phyloP scores from a whole-genome alignment of 2,329 filamentous ascomycete genomes.

The Exophiala bonariae region DNA sequence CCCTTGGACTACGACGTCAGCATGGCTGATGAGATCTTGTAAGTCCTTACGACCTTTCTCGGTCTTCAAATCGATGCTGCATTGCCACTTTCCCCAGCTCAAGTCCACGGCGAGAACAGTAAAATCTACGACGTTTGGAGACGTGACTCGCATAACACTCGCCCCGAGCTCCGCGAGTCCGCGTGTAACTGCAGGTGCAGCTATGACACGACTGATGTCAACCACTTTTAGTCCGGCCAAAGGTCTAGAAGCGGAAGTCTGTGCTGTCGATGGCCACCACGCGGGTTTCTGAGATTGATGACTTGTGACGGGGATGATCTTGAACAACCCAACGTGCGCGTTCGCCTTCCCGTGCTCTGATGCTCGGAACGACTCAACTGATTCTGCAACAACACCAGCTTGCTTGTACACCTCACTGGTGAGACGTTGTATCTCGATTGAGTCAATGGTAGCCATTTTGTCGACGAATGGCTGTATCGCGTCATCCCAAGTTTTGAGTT shows the following conservation, averaged over 20 bases:
- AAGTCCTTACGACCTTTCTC: constrained; percentile 42
- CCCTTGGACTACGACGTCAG: constrained; percentile 57
- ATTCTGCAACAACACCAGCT: constrained; percentile 42
- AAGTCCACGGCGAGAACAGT: constrained; percentile 69
- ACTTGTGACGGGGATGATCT: constrained; percentile 31
- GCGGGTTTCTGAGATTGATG: constrained; percentile 10
- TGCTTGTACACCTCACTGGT: constrained; percentile 40
- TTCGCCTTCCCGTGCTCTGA: constrained; percentile 46
- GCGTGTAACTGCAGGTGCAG: constrained; percentile 44
- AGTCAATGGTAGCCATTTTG: constrained; percentile 36
- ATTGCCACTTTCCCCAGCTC: constrained; percentile 69
- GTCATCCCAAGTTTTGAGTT: constrained; percentile 31
- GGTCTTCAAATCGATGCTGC: constrained; percentile 54
- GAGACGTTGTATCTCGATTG: constrained; percentile 35
- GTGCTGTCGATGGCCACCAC: constrained; percentile 20
- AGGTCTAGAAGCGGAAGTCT: constrained; percentile 35
- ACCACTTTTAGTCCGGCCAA: constrained; percentile 52
- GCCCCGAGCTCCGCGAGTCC: constrained; percentile 47
- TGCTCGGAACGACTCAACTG: constrained; percentile 38
- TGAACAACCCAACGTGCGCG: constrained; percentile 42
- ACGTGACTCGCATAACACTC: constrained; percentile 49
- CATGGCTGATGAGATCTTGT: constrained; percentile 45
- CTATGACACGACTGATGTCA: constrained; percentile 49
- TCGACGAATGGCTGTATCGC: constrained; percentile 35
- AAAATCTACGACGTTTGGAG: constrained; percentile 40